A percentile compares a stretch with the other conserved stretches of the same genome.
Conservation (phyloP, 1,284 basidiomycete species). For the Termitomyces sp. region DNA sequence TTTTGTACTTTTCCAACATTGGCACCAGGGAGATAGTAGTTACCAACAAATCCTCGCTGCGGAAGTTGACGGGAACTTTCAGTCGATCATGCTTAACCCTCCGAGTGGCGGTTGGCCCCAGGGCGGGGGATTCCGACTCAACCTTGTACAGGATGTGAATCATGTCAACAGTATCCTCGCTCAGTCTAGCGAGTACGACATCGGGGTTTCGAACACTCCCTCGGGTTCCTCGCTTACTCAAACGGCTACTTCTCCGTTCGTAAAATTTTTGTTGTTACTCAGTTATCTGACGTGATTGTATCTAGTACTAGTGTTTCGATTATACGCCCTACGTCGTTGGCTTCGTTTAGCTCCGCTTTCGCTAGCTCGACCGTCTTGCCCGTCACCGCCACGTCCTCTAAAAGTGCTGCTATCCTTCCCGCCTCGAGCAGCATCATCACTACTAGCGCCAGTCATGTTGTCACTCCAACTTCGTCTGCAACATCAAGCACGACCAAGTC, state of each 20-base stretch:
- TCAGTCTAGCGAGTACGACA: conserved; percentile 57
- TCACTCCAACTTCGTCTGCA: conserved; percentile 17
- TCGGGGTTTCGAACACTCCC: conserved; percentile 29
- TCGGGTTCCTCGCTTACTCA: conserved; percentile 11
- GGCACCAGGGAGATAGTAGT: conserved; percentile 25
- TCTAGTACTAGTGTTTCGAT: background rate
- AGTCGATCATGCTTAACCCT: conserved; percentile 34
- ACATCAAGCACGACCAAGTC: conserved; percentile 21
- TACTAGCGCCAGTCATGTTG: conserved; percentile 16
- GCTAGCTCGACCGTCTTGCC: conserved; percentile 1
- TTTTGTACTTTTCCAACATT: conserved; percentile 6
- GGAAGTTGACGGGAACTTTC: conserved; percentile 40
- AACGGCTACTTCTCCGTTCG: conserved; percentile 8
- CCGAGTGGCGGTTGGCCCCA: conserved; percentile 56
- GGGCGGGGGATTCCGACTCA: conserved; percentile 59
- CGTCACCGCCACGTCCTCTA: conserved; percentile 14
- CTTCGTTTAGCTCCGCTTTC: conserved; percentile 5
- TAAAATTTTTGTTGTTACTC: background rate
- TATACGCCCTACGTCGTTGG: conserved; percentile 5
- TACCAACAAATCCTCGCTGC: conserved; percentile 42
- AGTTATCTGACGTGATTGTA: background rate
- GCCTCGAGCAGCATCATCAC: background rate
- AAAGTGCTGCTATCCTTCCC: conserved; percentile 14
- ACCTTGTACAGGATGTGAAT: conserved; percentile 51
- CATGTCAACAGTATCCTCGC: conserved; percentile 50